Evolutionary conservation across 2,329 filamentous ascomycete genomes (phyloP), one percentile per base, ranked within the genome.

Genomic region (Aaosphaeria arxii): DNA sequence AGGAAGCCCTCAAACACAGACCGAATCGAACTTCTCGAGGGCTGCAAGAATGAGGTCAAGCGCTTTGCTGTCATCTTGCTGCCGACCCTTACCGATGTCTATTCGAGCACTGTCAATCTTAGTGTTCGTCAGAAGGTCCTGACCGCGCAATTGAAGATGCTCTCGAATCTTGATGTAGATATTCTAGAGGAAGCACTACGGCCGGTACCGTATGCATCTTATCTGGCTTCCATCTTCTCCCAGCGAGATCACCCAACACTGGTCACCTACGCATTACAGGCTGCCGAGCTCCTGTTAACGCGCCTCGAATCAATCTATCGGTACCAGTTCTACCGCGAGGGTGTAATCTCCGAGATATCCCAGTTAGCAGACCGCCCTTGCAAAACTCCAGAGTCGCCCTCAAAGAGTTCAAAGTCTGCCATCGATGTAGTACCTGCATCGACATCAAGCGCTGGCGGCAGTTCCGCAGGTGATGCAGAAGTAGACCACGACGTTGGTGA

Each of bases 321-420:
- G 29, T 95, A 96, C 61, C 95, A 99, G 61, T 92, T 99, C 58
- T 95, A 99, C 64, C 88, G 94, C 0, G 95, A 99, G 72, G 94
- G 94, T 33, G 94, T 99, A 40, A 91, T 97, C 58, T 80, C 87
- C 1, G 92, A 99, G 67, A 95, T 99, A 44, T 80, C 84, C 30
- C 92, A 91, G 63, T 76, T 99, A 31, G 86, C 90, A 1, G 78
- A 78, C 47, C 72, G 76, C 58, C 52, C 70, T 6, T 63, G 59
- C 46, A 71, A 67, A 50, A 52, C 54, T 5, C 40, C 64, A 30
- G 66, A 67, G 30, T 50, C 58, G 11, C 58, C 60, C 33, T 45
- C 60, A 5, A 68, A 66, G 35, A 62, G 62, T 3, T 35, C 56
- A 7, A 67, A 63, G 44, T 30, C 61, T 5, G 50, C 52, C 1